Base-by-base conservation (phyloP, 768 basidiomycete species). In the Phlebiopsis gigantea region DNA sequence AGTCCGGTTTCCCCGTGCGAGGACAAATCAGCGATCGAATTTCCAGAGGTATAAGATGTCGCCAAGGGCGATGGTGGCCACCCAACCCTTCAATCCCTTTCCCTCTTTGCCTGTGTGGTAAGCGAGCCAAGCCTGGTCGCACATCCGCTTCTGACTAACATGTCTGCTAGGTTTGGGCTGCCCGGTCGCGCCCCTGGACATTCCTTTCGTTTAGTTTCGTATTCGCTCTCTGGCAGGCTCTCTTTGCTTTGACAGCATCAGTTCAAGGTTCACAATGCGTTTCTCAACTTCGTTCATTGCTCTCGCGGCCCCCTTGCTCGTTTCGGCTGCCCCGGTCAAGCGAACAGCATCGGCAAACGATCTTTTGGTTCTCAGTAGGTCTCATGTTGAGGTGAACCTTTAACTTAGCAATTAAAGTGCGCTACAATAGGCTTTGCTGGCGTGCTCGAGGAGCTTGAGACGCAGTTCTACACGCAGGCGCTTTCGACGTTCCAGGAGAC, bases 391-490 rank as follows among this genome's bases (percentile, higher is more conserved):
- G n/a, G n/a, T n/a, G n/a, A n/a, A n/a, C n/a, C n/a, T n/a, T n/a
- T 44, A 31, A 17, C n/a, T 50, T 19, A 43, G 17, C 14, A n/a
- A n/a, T n/a, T n/a, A n/a, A n/a, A n/a, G n/a, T n/a, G n/a, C n/a
- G n/a, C n/a, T n/a, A n/a, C n/a, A n/a, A 26, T 56, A 91, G 90
- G 84, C 66, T 91, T 91, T 61, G 87, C 88, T 45, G 75, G 83
- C 66, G 83, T 88, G 48, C 75, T 92, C 44, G 90, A 92, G 68
- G 80, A 85, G 60, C 73, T 91, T 15, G 90, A 91, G 69, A 77
- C 77, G 12, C 63, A 72, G 25, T 91, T 91, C 66, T 93, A 93
- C 68, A 57, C 71, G 1, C 78, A 88, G 64, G 88, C 81, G 15
- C 72, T 90, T 22, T 52, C 69, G 12, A 85, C 84, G 63, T 92